Conservation (phyloP, 2,329 filamentous ascomycete genomes). For the Shiraia sp. region DNA sequence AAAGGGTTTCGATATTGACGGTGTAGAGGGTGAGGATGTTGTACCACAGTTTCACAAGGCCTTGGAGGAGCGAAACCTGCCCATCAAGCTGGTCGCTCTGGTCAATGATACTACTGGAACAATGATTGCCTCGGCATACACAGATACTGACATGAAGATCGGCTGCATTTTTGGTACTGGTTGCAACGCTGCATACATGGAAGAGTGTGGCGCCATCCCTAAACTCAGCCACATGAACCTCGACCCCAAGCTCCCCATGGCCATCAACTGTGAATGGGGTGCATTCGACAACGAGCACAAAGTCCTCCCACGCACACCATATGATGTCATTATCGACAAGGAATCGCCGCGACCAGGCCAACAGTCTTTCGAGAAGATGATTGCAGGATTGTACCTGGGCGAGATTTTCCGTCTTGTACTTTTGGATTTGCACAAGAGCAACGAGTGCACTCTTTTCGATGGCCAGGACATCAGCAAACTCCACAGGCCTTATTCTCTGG, state of each 20-base stretch:
- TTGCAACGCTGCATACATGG: constrained; percentile 98
- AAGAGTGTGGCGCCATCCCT: constrained; percentile 84
- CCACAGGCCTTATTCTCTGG: constrained; percentile 84
- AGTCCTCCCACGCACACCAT: constrained; percentile 83
- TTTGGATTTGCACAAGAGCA: constrained; percentile 76
- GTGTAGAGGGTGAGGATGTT: constrained; percentile 88
- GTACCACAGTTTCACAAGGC: constrained; percentile 87
- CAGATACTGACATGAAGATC: constrained; percentile 89
- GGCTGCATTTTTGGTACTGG: constrained; percentile 98
- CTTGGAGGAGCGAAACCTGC: constrained; percentile 74
- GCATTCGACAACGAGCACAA: constrained; percentile 95
- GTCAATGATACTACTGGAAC: constrained; percentile 99
- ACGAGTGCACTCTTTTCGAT: constrained; percentile 71
- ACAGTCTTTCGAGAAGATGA: constrained; percentile 98
- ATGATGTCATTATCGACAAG: constrained; percentile 85
- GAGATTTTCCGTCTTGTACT: constrained; percentile 91
- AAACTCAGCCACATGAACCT: constrained; percentile 93
- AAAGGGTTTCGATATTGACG: constrained; percentile 93
- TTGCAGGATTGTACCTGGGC: constrained; percentile 89
- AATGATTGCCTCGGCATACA: constrained; percentile 94
- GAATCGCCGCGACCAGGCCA: constrained; percentile 91
- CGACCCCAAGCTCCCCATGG: constrained; percentile 81
- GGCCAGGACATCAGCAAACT: constrained; percentile 79
- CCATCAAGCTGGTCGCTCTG: constrained; percentile 88
- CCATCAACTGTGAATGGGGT: constrained; percentile 98